Base-by-base conservation (phyloP, 345 rosid species). In the Passiflora organensis region DNA sequence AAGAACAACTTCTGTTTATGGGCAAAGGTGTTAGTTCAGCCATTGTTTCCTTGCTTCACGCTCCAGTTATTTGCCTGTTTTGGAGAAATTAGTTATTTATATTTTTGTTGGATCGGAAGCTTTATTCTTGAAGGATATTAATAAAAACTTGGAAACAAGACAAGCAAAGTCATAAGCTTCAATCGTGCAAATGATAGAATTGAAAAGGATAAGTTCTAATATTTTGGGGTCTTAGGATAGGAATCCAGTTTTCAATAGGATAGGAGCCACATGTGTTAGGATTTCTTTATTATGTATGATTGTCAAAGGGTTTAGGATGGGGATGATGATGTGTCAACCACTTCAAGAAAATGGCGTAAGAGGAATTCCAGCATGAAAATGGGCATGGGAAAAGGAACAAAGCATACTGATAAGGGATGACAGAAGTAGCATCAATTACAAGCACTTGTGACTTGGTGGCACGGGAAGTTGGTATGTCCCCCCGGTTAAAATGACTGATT, bases 261-360 rank as follows among this genome's bases (percentile, higher is more conserved):
- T 11, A 41, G 13, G 43, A 41, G 4, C 5, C n/a, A 39, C 43
- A 10, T 10, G 12, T 39, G 12, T 4, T 39, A 39, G 13, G 2
- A 39, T 39, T 39, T 41, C 15, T 15, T 11, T 41, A 28, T 28
- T 28, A 3, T 28, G 3, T 2, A 28, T 8, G 8, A 28, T 28
- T 2, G 8, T 28, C 8, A 5, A 28, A 55, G 15, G 21, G 53
- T 19, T 1, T n/a, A 6, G 36, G 56, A 69, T 19, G 47, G 59
- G 32, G 51, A 53, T 21, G 65, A 68, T 42, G 77, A 74, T 59
- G 45, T 52, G 63, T 37, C 59, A 59, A 65, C 72, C 24, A 65
- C 46, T 48, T 32, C 50, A 36, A 49, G 19, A 55, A 38, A 53
- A 57, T 52, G 53, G 24, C 32, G 9, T 23, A 45, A 38, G 25